phyloP scores from a whole-genome alignment of 345 rosid genomes.

The Mercurialis annua region DNA sequence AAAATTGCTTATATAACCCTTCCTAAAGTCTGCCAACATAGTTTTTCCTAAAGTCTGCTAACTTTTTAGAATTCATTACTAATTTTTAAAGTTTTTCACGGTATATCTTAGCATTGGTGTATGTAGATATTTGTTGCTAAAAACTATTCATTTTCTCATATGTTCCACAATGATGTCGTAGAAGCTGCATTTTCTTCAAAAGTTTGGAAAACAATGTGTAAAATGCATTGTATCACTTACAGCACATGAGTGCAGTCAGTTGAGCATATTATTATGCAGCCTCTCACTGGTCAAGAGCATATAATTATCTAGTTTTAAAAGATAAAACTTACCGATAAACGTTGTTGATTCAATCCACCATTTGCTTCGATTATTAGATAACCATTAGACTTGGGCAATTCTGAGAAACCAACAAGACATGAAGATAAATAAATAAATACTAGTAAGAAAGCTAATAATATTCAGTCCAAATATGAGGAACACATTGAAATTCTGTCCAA shows the following conservation, averaged over 20 bases:
- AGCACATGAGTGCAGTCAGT: too few relatives aligned
- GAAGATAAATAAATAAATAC: neutral
- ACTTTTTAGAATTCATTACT: neutral
- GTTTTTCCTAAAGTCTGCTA: neutral
- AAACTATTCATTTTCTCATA: neutral
- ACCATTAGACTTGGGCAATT: conserved; percentile 71
- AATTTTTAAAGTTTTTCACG: neutral
- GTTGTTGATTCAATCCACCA: conserved; percentile 97
- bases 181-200: neutral
- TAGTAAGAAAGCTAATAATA: neutral
- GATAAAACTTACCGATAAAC: conserved; percentile 72
- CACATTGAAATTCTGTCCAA: too few relatives aligned
- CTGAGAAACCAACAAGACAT: conserved; percentile 34
- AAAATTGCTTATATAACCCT: neutral
- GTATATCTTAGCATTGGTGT: neutral
- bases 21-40: neutral
- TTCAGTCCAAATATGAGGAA: neutral
- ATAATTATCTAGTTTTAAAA: neutral
- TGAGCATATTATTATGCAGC: neutral
- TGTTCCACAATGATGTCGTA: neutral
- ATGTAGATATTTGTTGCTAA: neutral
- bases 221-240: neutral
- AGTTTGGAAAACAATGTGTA: neutral
- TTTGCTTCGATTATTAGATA: conserved; percentile 94
- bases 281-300: neutral